Evolutionary conservation across 2,329 filamentous ascomycete species (phyloP).

Genomic region (Colletotrichum cereale): DNA sequence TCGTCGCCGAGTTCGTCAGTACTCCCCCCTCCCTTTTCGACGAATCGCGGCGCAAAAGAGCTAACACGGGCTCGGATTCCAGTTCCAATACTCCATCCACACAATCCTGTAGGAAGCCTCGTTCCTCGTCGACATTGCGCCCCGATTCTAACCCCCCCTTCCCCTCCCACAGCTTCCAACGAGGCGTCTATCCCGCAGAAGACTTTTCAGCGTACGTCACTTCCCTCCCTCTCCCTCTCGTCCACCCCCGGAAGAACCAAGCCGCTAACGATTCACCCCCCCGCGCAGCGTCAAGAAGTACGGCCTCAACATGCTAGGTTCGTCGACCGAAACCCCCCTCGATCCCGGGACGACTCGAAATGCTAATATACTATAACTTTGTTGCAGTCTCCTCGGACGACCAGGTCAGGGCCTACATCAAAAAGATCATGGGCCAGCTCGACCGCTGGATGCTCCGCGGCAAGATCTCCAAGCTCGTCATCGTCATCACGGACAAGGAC

Average conservation of each 20-base stretch:
- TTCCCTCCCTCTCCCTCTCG: neutral
- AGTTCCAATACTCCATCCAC: constrained; percentile 99
- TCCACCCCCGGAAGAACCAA: neutral
- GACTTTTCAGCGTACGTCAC: constrained; percentile 87
- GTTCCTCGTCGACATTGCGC: neutral
- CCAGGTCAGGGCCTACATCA: constrained; percentile 99
- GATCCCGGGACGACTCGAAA: neutral
- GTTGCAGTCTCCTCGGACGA: constrained; percentile 87
- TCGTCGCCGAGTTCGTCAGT: constrained; percentile 95
- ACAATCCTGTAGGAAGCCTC: constrained; percentile 80
- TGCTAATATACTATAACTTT: constrained; percentile 2
- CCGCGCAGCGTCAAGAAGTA: constrained; percentile 88
- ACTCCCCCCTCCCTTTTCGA: neutral
- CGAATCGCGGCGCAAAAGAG: neutral
- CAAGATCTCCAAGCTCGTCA: constrained; percentile 96
- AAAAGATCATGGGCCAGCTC: constrained; percentile 98
- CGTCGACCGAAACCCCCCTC: constrained; percentile 41
- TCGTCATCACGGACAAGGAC: constrained; percentile 97
- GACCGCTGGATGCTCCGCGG: constrained; percentile 98
- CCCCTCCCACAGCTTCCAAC: constrained; percentile 80
- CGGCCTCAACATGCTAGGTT: constrained; percentile 95
- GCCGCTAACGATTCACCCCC: neutral
- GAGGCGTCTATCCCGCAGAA: constrained; percentile 88
- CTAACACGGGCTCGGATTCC: constrained; percentile 40
- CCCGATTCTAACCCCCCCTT: constrained; percentile 30